Evolutionary conservation across 1,139 yeast genomes (phyloP).

Genomic region (Sugiyamaella grinbergsii): DNA sequence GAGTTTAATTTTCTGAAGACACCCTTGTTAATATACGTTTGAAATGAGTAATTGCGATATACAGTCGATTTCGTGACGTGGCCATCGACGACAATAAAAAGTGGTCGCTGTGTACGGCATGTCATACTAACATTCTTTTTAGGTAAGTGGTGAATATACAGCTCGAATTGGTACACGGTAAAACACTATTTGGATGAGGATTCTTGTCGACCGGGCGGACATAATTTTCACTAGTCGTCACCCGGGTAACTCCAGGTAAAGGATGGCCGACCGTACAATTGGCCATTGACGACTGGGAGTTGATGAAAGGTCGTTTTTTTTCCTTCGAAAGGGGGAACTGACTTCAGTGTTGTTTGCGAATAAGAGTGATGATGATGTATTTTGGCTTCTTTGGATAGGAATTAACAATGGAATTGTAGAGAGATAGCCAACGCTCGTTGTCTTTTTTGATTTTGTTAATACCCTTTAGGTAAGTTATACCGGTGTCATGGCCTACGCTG

Average conservation of each 20-base stretch:
- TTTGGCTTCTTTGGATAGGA: not conserved
- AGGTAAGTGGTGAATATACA: slow-evolving; percentile 11
- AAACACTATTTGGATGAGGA: slow-evolving; percentile 26
- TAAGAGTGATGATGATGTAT: not conserved
- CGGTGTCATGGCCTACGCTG: too few species aligned
- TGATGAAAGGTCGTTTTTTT: slow-evolving; percentile 29
- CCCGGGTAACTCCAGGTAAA: slow-evolving; percentile 16
- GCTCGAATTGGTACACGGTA: not conserved
- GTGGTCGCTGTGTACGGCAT: too few species aligned
- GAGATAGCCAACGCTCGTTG: not conserved
- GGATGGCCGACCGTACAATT: slow-evolving; percentile 28
- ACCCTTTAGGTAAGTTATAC: not conserved
- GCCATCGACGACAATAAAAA: not conserved
- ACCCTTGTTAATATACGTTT: slow-evolving; percentile 24
- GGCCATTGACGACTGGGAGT: slow-evolving; percentile 20
- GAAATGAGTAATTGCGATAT: slow-evolving; percentile 23
- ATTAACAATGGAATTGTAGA: not conserved
- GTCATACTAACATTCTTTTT: slow-evolving; percentile 4
- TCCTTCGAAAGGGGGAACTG: slow-evolving; percentile 17
- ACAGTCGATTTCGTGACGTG: not conserved
- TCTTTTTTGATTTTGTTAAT: not conserved
- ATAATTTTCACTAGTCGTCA: slow-evolving; percentile 19
- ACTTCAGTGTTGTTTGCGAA: slow-evolving; percentile 5
- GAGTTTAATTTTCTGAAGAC: slow-evolving; percentile 23
- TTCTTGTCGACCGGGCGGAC: slow-evolving; percentile 34